Evolutionary conservation across 345 rosid genomes (phyloP).

Genomic region (Eucalyptus polybractea): DNA sequence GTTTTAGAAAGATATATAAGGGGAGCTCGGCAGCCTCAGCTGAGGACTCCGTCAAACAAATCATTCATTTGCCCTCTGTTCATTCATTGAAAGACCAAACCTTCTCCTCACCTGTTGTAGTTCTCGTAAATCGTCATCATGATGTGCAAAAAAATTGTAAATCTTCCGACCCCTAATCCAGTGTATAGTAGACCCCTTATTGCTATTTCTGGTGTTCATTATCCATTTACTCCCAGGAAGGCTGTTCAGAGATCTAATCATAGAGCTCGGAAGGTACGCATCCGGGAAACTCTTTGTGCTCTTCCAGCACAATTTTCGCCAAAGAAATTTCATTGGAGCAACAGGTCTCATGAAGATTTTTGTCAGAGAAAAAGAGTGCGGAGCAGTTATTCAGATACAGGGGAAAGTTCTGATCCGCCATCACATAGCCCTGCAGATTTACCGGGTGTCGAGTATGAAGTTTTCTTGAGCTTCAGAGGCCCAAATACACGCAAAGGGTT

Average conservation of each 20-base stretch:
- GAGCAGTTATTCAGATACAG: not conserved
- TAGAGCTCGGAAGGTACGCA: not conserved
- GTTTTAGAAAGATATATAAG: not conserved
- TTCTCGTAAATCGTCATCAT: not conserved
- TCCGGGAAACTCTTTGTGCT: not conserved
- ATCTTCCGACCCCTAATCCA: not conserved
- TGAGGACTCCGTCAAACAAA: not conserved
- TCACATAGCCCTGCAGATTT: not conserved
- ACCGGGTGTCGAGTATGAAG: slow-evolving; percentile 1
- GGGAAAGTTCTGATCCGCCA: not conserved
- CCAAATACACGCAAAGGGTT: not conserved
- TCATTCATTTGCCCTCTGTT: not conserved
- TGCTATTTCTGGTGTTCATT: not conserved
- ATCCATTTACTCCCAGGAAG: not conserved
- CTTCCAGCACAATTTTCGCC: not conserved
- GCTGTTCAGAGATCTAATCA: not conserved
- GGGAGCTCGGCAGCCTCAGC: not conserved
- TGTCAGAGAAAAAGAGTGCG: not conserved
- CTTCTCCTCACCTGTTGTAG: not conserved
- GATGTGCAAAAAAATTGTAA: not conserved
- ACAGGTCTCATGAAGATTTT: not conserved
- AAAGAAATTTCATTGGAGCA: not conserved
- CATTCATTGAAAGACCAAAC: not conserved
- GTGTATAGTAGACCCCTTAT: not conserved
- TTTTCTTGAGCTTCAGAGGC: slow-evolving; percentile 4